A percentile compares a stretch with the other conserved stretches of the same genome.
phyloP scores from a whole-genome alignment of 2,329 filamentous ascomycete genomes.

The Claviceps paspali region DNA sequence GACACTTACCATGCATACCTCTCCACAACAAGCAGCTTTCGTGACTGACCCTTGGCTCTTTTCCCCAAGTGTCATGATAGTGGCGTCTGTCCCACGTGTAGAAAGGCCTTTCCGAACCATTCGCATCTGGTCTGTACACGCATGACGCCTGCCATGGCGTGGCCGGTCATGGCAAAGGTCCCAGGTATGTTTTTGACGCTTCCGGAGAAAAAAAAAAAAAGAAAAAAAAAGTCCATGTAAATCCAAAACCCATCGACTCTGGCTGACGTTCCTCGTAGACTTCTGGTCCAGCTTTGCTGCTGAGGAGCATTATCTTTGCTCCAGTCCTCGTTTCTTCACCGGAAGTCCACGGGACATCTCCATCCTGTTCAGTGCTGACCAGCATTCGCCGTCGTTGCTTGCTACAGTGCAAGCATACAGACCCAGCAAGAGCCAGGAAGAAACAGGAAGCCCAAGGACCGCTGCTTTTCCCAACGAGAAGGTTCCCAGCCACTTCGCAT shows the following conservation, averaged over 20 bases:
- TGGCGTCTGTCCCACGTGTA: slow-evolving; percentile 26
- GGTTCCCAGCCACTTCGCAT: slow-evolving; percentile 19
- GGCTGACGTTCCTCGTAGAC: slow-evolving; percentile 17
- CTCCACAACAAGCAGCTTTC: slow-evolving; percentile 6
- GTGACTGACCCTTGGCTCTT: slow-evolving; percentile 11
- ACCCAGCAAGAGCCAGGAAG: slow-evolving; percentile 16
- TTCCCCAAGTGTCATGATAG: slow-evolving; percentile 21
- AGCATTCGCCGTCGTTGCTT: slow-evolving; percentile 22
- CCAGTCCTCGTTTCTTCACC: slow-evolving; percentile 21
- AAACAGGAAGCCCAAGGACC: slow-evolving; percentile 16
- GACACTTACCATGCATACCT: slow-evolving; percentile 13
- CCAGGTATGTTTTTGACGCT: slow-evolving; percentile 16
- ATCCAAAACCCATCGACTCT: too few relatives aligned
- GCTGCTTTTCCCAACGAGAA: slow-evolving; percentile 22
- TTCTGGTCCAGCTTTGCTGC: slow-evolving; percentile 21
- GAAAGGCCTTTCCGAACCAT: slow-evolving; percentile 25
- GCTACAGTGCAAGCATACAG: slow-evolving; percentile 24
- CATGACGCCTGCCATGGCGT: slow-evolving; percentile 20
- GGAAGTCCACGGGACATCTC: slow-evolving; percentile 21
- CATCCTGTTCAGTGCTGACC: slow-evolving; percentile 20
- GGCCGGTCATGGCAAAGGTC: slow-evolving; percentile 23
- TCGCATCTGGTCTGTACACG: slow-evolving; percentile 25
- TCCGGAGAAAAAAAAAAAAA: too few relatives aligned
- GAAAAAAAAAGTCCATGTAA: too few relatives aligned
- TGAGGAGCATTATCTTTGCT: slow-evolving; percentile 19